Evolutionary conservation across 441 rosid species (phyloP), one percentile per base, ranked within the genome.

Genomic region (Eutrema salsugineum): DNA sequence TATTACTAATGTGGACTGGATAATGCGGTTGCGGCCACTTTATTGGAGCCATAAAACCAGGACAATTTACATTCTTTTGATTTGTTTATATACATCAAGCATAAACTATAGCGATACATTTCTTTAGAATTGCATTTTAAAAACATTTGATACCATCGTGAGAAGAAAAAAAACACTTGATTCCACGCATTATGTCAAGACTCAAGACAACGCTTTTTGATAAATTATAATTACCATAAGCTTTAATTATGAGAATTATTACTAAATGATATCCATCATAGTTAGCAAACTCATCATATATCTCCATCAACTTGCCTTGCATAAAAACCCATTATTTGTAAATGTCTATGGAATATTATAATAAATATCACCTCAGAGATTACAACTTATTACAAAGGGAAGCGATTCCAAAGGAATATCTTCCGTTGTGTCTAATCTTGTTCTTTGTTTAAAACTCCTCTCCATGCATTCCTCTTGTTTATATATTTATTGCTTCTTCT

Each of bases 401-500:
- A 79, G 84, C 73, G 84, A 85, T 84, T 77, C 83, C 72, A 71
- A 76, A 73, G 78, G 89, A 84, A 89, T 91, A 87, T 85, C 85
- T 82, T 86, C 79, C 44, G 40, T 48, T 69, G 48, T 22, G 59
- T 70, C 60, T 75, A 63, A 69, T 69, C 54, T 40, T 55, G 48
- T 75, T 77, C 55, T 65, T 77, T 63, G 84, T 38, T 43, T 75
- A 60, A 68, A 59, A 51, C 48, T 63, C 69, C 38, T 53, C 63
- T 75, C 27, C 74, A 44, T 61, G 70, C 70, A 68, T 33, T 67
- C 49, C 22, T 46, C 59, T 54, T 54, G 66, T 62, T 55, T 69
- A 40, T 43, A 40, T 59, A 61, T 22, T 36, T 74, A 28, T 68
- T 36, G 60, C 70, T 30, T 79, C n/a, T 39, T 61, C 63, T 53